Conservation (phyloP, 2,329 filamentous ascomycete genomes). For the Teratosphaeria pseudoeucalypti region DNA sequence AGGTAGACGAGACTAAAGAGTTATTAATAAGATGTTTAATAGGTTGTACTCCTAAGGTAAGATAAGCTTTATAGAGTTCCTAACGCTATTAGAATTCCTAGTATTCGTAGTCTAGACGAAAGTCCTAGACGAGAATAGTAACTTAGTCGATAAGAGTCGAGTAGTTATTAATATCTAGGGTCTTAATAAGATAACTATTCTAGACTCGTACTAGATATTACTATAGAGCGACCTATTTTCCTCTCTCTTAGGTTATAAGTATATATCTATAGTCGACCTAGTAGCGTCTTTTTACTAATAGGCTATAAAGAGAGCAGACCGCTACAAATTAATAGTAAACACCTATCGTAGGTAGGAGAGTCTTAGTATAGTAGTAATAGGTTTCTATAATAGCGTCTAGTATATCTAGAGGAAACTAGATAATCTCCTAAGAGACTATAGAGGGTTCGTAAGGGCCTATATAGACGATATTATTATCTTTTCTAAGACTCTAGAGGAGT, state of each 20-base stretch:
- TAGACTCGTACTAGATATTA: not conserved
- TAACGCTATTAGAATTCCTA: not conserved
- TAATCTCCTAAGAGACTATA: no score
- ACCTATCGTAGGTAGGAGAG: not conserved
- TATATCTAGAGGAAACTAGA: no score
- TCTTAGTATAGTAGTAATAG: not conserved
- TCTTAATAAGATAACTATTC: not conserved
- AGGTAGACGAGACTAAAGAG: not conserved
- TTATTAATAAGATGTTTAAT: not conserved
- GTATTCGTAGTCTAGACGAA: not conserved
- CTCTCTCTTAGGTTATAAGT: not conserved
- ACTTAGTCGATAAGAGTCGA: not conserved
- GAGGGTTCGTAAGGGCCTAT: no score
- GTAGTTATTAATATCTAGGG: not conserved
- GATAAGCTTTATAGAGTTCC: not conserved
- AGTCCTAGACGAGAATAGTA: not conserved
- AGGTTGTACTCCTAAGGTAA: not conserved
- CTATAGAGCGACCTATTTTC: not conserved
- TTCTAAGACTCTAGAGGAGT: no score
- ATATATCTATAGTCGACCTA: not conserved
- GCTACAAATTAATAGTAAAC: not conserved
- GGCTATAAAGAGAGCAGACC: not conserved
- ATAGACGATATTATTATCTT: no score
- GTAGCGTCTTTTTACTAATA: no score
- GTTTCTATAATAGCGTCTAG: no score